These are phyloP conservation scores for Phlebiopsis gigantea DNA, from an alignment of 768 basidiomycete genomes.

Conservation along the genomic window DNA sequence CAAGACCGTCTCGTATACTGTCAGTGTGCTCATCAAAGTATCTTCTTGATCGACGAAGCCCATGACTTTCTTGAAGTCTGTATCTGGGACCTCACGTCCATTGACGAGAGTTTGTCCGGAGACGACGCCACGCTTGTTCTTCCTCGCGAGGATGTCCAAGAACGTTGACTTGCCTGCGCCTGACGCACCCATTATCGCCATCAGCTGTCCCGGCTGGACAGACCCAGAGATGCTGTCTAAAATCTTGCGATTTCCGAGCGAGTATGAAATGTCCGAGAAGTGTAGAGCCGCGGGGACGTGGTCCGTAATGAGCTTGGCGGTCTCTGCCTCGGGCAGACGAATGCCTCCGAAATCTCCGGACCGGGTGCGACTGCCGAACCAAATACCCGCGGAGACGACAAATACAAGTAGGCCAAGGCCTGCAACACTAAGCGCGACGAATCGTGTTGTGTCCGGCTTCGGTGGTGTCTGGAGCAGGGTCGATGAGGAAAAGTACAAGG, in stretches of 20 bases:
- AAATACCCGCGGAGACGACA: conserved; percentile 63
- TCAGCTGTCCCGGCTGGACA: conserved; percentile 83
- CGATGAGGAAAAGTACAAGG: neutral
- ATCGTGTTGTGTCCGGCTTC: conserved; percentile 76
- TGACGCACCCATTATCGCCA: conserved; percentile 96
- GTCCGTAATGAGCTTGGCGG: conserved; percentile 83
- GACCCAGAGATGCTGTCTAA: conserved; percentile 79
- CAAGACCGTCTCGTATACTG: conserved; percentile 95
- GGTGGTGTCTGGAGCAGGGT: conserved; percentile 45
- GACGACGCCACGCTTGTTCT: conserved; percentile 77
- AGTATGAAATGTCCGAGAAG: conserved; percentile 81
- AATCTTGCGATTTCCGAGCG: conserved; percentile 59
- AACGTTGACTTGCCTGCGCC: conserved; percentile 96
- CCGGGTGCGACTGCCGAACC: conserved; percentile 83
- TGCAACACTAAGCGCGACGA: conserved; percentile 82
- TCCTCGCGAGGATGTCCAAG: conserved; percentile 92
- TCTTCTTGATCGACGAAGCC: conserved; percentile 99
- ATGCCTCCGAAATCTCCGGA: conserved; percentile 66
- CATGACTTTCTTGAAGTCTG: conserved; percentile 77
- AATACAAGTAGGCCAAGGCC: conserved; percentile 74
- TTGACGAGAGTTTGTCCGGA: conserved; percentile 78
- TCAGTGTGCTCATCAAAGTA: conserved; percentile 93
- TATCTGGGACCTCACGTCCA: conserved; percentile 68
- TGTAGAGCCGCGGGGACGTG: conserved; percentile 94
- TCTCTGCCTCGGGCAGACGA: conserved; percentile 75